Base-by-base conservation (phyloP, 371 early-diverging fungal species). In the Mucor racemosus region DNA sequence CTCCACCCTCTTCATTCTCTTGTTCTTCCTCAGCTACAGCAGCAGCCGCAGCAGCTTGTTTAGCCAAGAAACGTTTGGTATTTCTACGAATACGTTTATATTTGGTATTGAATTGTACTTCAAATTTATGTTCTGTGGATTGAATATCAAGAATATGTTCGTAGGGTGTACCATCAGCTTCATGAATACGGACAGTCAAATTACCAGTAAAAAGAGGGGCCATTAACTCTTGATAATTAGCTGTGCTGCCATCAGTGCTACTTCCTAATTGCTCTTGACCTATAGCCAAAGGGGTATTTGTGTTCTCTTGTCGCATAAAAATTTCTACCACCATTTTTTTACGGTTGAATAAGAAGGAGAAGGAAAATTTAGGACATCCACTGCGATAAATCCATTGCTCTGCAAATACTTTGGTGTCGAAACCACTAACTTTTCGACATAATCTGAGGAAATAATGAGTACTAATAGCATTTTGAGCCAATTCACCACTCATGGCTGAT, bases 291-390 rank as follows among this genome's bases (percentile, higher is more conserved):
- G 58, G 44, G 1, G 62, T 53, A 72, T 94, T 96, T 8, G 93
- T 91, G 56, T 90, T 91, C 46, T 89, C 85, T 71, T 98, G 98
- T 26, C 78, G 76, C 86, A 97, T 89, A 50, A 81, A 86, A 67
- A 98, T 88, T 76, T 97, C 97, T 0, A 98, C 94, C 1, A 93
- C 91, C 90, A 95, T 91, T 78, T 95, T 95, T 78, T 96, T 97
- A 55, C 96, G 90, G 73, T 95, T 96, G 63, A 97, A 96, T 46
- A 84, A 76, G 68, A 92, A 95, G 17, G 73, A 74, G 50, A 95
- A 88, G 62, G 76, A 76, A 69, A 98, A 94, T 60, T 87, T 88
- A 1, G 98, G 98, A 69, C 94, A 94, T 3, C 97, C 95, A 36
- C 88, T 88, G 35, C 88, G 86, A 74, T 90, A 94, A 31, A 98